Percentiles rank a stretch among this genome's conserved stretches.
Evolutionary conservation across 1,284 basidiomycete species (phyloP).

Genomic region (Ceratobasidium sp.): DNA sequence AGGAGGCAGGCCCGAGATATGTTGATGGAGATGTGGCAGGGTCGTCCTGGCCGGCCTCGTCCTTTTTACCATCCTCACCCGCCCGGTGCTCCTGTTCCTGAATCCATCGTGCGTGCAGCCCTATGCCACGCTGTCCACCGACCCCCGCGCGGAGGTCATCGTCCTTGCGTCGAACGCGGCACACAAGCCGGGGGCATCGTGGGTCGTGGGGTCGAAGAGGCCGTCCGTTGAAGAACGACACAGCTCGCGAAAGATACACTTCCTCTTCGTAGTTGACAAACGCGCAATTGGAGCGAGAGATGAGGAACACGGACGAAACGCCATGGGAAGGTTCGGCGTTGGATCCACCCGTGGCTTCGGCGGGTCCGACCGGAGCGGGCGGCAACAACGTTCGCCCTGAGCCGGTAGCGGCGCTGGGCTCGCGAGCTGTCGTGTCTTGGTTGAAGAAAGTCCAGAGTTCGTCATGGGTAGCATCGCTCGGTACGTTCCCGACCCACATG

Average conservation of each 20-base stretch:
- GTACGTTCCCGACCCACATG: constrained; percentile 95
- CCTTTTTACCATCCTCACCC: constrained; percentile 40
- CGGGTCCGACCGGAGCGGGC: not conserved
- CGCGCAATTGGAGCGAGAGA: constrained; percentile 91
- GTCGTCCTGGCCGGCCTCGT: constrained; percentile 44
- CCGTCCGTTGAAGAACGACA: constrained; percentile 78
- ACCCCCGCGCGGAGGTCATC: constrained; percentile 93
- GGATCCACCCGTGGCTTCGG: constrained; percentile 10
- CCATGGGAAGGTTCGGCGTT: constrained; percentile 59
- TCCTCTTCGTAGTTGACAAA: constrained; percentile 90
- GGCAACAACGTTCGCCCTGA: constrained; percentile 15
- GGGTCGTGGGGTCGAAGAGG: constrained; percentile 76
- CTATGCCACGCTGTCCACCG: constrained; percentile 88
- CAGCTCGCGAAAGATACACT: constrained; percentile 74
- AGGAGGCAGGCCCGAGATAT: constrained; percentile 48
- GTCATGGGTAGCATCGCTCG: constrained; percentile 85
- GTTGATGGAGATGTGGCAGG: constrained; percentile 50
- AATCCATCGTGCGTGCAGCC: constrained; percentile 85
- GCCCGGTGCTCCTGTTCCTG: constrained; percentile 64
- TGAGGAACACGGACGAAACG: constrained; percentile 91
- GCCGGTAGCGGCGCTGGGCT: constrained; percentile 33
- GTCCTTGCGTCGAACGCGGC: constrained; percentile 84
- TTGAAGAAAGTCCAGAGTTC: constrained; percentile 91
- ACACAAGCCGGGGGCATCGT: constrained; percentile 84
- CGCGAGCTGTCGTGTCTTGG: constrained; percentile 40